Evolutionary conservation across 257 asterid genomes (phyloP), one percentile per base, ranked within the genome.

Genomic region (Solanum piurae): DNA sequence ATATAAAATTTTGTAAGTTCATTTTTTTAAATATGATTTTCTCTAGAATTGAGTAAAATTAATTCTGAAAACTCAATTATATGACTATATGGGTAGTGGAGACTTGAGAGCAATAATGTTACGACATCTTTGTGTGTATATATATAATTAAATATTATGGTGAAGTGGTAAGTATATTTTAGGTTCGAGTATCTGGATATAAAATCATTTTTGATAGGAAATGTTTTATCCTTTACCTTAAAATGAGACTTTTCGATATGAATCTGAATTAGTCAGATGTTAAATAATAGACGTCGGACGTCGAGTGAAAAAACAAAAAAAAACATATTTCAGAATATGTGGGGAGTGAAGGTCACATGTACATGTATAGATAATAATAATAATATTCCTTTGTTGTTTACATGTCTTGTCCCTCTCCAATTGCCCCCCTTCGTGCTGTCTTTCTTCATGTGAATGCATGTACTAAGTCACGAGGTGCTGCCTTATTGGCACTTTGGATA

Each of bases 371-470:
- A 25, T 64, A 64, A 77, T 77, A 6, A 82, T 49, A 82, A 82
- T 82, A 9, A 82, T 82, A 82, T 82, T 82, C 69, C 85, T 49
- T 82, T 82, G 42, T 82, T 82, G 69, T 46, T 49, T 49, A 82
- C 85, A 49, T 82, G 85, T 49, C 69, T 82, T 82, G 85, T 82
- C 85, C 69, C 85, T 82, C 85, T 82, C 85, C 68, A 29, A 46
- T 46, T 80, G 85, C 16, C 85, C 85, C 68, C 85, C n/a, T n/a
- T 71, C 2, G 29, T 80, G 85, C 40, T 46, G 29, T 49, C 68
- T 46, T 25, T 80, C 18, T 49, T 80, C 85, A 82, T 82, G 85
- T 82, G 85, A 80, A 82, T 82, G 69, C 42, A 82, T 82, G 85
- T 82, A 82, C 85, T 29, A 49, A 29, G 85, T 82, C 85, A 82